Conservation (phyloP, 768 basidiomycete genomes). For the Pisolithus sp. region DNA sequence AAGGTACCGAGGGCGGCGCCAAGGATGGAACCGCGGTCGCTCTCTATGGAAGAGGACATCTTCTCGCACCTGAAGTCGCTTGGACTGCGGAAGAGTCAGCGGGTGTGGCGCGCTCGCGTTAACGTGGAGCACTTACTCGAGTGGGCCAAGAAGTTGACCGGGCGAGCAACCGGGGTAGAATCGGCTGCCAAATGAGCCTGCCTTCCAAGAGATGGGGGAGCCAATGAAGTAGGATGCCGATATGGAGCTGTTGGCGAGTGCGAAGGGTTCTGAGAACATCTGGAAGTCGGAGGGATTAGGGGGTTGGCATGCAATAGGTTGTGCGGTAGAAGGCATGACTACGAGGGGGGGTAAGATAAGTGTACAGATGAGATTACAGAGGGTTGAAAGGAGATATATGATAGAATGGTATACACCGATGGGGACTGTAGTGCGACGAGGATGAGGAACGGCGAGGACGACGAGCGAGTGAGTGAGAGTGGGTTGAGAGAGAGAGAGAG, state of each 20-base stretch:
- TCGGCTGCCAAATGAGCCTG: conserved; percentile 57
- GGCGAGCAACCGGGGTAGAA: conserved; percentile 61
- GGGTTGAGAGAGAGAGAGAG: background rate
- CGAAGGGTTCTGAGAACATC: conserved; percentile 47
- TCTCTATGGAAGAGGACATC: conserved; percentile 50
- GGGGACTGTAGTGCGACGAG: conserved; percentile 1
- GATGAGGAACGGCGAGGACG: too few relatives aligned
- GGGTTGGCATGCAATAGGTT: conserved; percentile 39
- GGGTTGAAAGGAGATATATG: background rate
- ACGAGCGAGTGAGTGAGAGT: conserved; percentile 1
- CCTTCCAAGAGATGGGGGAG: conserved; percentile 67
- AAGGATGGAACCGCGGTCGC: conserved; percentile 51
- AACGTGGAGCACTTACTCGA: conserved; percentile 48
- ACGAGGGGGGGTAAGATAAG: background rate
- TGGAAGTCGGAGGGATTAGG: conserved; percentile 19
- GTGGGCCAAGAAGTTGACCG: conserved; percentile 50
- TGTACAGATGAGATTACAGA: conserved; percentile 8
- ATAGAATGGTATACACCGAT: background rate
- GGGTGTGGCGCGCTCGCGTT: background rate
- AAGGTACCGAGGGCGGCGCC: conserved; percentile 57
- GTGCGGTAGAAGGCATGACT: conserved; percentile 33
- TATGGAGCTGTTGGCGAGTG: conserved; percentile 41
- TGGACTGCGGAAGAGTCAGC: conserved; percentile 24
- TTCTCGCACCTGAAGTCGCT: conserved; percentile 43
- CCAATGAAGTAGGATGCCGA: conserved; percentile 66